A percentile compares a stretch with the other conserved stretches of the same genome.
phyloP scores from a whole-genome alignment of 2,329 filamentous ascomycete genomes.

The Aphanoascus verrucosus region DNA sequence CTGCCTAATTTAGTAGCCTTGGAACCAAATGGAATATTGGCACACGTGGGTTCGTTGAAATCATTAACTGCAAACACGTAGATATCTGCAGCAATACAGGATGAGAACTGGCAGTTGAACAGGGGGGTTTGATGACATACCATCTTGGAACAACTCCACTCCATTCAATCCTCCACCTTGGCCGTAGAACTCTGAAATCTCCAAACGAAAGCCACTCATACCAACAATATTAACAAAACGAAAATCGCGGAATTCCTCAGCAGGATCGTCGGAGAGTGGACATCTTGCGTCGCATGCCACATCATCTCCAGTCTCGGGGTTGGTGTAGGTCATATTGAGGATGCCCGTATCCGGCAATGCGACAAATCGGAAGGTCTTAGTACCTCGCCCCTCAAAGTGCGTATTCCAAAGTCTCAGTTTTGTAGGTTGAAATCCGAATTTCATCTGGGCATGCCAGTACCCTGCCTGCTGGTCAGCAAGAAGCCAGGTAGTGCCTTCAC shows the following conservation, averaged over 20 bases:
- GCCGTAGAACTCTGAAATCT: slow-evolving; percentile 82
- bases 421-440: slow-evolving; percentile 75
- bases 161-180: slow-evolving; percentile 72
- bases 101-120: slow-evolving; percentile 8
- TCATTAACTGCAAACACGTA: slow-evolving; percentile 71
- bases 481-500: slow-evolving; percentile 70
- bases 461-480: slow-evolving; percentile 64
- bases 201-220: slow-evolving; percentile 77
- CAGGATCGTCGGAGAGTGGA: slow-evolving; percentile 63
- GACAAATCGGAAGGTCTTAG: slow-evolving; percentile 76
- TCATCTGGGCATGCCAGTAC: slow-evolving; percentile 72
- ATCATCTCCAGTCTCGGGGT: slow-evolving; percentile 58
- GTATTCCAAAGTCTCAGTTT: slow-evolving; percentile 86
- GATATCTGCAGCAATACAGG: slow-evolving; percentile 45
- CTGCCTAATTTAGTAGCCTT: slow-evolving; percentile 58
- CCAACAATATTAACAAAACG: slow-evolving; percentile 77
- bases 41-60: slow-evolving; percentile 83
- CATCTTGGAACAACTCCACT: slow-evolving; percentile 74
- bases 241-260: slow-evolving; percentile 71
- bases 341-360: slow-evolving; percentile 81
- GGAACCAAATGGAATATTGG: slow-evolving; percentile 53
- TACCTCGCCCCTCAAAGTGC: slow-evolving; percentile 69
- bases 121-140: slow-evolving; percentile 27
- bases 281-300: slow-evolving; percentile 69
- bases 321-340: slow-evolving; percentile 86